These are phyloP conservation scores for Yarrowia galli DNA, from an alignment of 1,139 yeast species.

Conservation along the genomic window DNA sequence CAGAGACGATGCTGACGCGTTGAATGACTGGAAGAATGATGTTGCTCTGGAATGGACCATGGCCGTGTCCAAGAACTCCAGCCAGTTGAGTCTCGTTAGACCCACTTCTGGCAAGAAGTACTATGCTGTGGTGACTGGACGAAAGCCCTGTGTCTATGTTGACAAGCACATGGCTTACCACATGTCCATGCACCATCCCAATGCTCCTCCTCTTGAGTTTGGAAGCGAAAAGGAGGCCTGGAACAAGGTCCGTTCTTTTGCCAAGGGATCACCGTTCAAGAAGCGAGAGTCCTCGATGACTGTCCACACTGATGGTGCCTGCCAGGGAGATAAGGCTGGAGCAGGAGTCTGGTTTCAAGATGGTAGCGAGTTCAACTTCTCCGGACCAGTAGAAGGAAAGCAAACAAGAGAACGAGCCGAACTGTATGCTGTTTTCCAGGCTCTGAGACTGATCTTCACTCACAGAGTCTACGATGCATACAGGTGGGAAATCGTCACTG, in stretches of 20 bases:
- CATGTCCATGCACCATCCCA: slow-evolving; percentile 28
- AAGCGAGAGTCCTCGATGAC: slow-evolving; percentile 7
- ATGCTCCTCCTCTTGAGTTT: slow-evolving; percentile 2
- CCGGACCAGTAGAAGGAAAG: slow-evolving; percentile 16
- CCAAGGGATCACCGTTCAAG: slow-evolving; percentile 26
- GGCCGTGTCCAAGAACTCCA: slow-evolving; percentile 26
- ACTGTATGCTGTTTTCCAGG: slow-evolving; percentile 12
- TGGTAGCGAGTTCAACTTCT: slow-evolving; percentile 21
- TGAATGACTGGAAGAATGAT: slow-evolving; percentile 19
- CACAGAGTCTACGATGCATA: slow-evolving; percentile 13
- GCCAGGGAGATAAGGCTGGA: slow-evolving; percentile 11
- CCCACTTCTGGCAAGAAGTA: slow-evolving; percentile 2
- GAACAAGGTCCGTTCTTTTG: slow-evolving; percentile 24
- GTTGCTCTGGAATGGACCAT: slow-evolving; percentile 21
- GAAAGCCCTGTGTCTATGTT: slow-evolving; percentile 21
- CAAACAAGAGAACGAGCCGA: slow-evolving; percentile 13
- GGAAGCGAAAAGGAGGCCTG: slow-evolving; percentile 22
- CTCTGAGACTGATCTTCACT: slow-evolving; percentile 11
- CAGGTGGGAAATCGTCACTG: slow-evolving; percentile 14
- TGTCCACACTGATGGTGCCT: slow-evolving; percentile 23
- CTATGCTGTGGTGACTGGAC: slow-evolving; percentile 21
- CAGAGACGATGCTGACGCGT: slow-evolving; percentile 18
- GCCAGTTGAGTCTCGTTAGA: slow-evolving; percentile 2
- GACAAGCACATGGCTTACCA: slow-evolving; percentile 23
- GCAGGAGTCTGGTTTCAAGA: slow-evolving; percentile 24